Evolutionary conservation across 371 early-diverging fungal genomes (phyloP), one percentile per base, ranked within the genome.

Genomic region (Dichotomocladium elegans): DNA sequence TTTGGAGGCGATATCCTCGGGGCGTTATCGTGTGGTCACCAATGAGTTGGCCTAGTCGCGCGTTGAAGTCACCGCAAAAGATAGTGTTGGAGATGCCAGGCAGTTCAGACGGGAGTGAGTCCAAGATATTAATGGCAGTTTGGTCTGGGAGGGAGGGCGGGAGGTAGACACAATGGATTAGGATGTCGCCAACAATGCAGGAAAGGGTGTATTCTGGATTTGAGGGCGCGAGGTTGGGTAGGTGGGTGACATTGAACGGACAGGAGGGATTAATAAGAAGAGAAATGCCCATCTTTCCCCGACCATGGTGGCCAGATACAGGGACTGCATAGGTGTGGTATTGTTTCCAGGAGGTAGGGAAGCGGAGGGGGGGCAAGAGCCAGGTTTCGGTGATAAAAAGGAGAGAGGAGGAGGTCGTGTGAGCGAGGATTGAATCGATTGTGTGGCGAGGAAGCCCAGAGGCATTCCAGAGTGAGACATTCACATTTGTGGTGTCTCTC

Each of bases 331-430:
- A 47, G 12, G 27, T 47, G 26, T 47, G 47, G 22, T 29, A 47
- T 47, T 47, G 47, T 1, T 15, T 30, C 47, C 47, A 47, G 15
- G 12, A 10, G 26, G 29, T 29, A 9, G 14, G 47, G 47, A 28
- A 30, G n/a, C 30, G 27, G 22, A n/a, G n/a, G 15, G n/a, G 47
- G 27, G 27, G 12, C 1, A 47, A 22, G 14, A 29, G 30, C 27
- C 40, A 37, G n/a, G 47, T 47, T 29, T 47, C 47, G 15, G 47
- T 47, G 15, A 47, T 26, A 26, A 47, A 30, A 12, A 47, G 12
- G 1, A 47, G 27, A 30, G 5, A 9, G 19, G 40, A 17, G 40
- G n/a, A 17, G 19, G 19, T 37, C n/a, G 19, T 17, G n/a, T 37
- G 17, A 17, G 40, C 19, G n/a, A 37, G 40, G n/a, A 21, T 21